These are phyloP conservation scores for Phytophthora ohioensis DNA, from an alignment of 352 stramenopile species.

Conservation along the genomic window DNA sequence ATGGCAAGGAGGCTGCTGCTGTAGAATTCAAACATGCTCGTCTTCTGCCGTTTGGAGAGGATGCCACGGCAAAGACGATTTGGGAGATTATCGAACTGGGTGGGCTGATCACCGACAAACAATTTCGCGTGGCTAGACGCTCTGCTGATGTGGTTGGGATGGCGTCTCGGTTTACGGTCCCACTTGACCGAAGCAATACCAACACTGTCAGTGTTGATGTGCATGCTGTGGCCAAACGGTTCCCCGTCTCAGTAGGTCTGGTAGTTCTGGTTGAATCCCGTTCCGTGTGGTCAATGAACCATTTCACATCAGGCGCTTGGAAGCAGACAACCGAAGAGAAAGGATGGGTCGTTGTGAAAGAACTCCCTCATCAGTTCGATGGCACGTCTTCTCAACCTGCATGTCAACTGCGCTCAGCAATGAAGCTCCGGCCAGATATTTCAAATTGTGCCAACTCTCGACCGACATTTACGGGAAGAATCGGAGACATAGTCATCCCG, in stretches of 20 bases:
- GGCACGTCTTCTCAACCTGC: background rate
- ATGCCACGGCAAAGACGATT: conserved; percentile 7
- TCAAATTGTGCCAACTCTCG: background rate
- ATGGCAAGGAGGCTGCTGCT: background rate
- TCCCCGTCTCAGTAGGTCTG: conserved; percentile 8
- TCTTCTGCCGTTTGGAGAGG: conserved; percentile 17
- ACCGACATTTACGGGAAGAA: conserved; percentile 18
- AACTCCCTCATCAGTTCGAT: conserved; percentile 1
- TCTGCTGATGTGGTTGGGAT: conserved; percentile 13
- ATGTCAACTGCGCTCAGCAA: conserved; percentile 20
- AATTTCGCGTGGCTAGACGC: background rate
- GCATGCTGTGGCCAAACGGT: conserved; percentile 17
- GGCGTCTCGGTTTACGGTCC: conserved; percentile 7
- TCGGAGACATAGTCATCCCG: conserved; percentile 33
- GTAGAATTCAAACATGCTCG: conserved; percentile 24
- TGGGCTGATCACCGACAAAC: background rate
- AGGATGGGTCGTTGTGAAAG: conserved; percentile 17
- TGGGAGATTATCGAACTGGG: conserved; percentile 26
- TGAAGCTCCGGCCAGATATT: conserved; percentile 22
- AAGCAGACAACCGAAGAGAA: conserved; percentile 19
- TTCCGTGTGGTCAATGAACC: conserved; percentile 23
- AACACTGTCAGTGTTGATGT: conserved; percentile 14
- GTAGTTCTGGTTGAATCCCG: conserved; percentile 18
- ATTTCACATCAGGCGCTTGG: conserved; percentile 5
- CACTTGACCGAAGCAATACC: background rate